These are phyloP conservation scores for Cercophora sp. DNA, from an alignment of 495 filamentous ascomycete species.

Conservation along the genomic window DNA sequence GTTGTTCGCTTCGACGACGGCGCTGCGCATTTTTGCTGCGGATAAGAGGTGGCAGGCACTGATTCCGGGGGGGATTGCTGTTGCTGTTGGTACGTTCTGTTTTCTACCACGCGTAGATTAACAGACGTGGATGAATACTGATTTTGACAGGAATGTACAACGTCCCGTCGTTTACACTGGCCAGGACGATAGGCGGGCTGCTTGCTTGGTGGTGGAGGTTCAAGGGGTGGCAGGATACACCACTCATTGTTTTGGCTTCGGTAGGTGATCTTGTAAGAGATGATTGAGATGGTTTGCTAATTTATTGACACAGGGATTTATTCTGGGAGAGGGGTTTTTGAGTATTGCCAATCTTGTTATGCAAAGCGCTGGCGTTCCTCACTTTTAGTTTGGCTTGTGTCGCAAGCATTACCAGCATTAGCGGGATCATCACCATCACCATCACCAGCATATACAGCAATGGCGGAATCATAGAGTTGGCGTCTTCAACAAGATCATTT, in stretches of 20 bases:
- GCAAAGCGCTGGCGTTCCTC: slow-evolving; percentile 74
- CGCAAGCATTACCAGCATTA: neutral
- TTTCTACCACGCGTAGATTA: neutral
- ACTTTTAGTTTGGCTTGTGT: slow-evolving; percentile 43
- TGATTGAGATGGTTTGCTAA: slow-evolving; percentile 10
- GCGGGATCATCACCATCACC: neutral
- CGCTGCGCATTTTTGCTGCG: slow-evolving; percentile 51
- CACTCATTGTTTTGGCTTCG: slow-evolving; percentile 55
- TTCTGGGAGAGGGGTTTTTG: slow-evolving; percentile 88
- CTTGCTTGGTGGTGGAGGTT: slow-evolving; percentile 77
- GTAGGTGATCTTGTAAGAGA: too few relatives aligned
- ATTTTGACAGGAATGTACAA: slow-evolving; percentile 88
- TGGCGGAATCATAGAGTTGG: too few relatives aligned
- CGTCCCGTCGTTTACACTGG: slow-evolving; percentile 89
- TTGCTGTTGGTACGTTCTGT: slow-evolving; percentile 67
- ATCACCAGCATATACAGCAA: neutral
- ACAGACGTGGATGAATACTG: neutral
- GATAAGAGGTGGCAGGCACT: slow-evolving; percentile 51
- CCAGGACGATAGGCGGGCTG: slow-evolving; percentile 79
- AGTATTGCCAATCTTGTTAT: slow-evolving; percentile 88
- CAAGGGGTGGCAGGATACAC: slow-evolving; percentile 50
- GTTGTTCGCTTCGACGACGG: slow-evolving; percentile 66
- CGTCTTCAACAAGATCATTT: too few relatives aligned
- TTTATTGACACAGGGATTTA: slow-evolving; percentile 57
- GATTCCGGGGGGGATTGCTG: slow-evolving; percentile 90